Evolutionary conservation across 495 filamentous ascomycete species (phyloP).

Genomic region (Cercophora samala): DNA sequence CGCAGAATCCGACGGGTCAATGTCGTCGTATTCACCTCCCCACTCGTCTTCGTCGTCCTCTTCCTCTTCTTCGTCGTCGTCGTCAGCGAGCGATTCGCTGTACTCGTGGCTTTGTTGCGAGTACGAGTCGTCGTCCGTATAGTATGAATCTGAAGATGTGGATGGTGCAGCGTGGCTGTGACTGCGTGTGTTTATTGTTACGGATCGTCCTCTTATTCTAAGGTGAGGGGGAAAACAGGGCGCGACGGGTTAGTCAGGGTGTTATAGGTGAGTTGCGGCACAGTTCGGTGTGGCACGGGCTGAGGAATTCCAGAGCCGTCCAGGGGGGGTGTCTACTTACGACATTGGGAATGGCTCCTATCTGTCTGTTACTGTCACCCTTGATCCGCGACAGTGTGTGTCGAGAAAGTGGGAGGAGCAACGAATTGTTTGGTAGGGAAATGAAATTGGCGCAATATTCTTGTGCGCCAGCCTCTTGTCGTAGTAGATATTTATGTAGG

Average conservation of each 20-base stretch:
- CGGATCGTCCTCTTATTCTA: conserved; percentile 39
- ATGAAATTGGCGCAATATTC: not conserved
- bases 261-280: conserved; percentile 20
- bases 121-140: conserved; percentile 31
- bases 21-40: conserved; percentile 54
- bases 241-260: conserved; percentile 18
- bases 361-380: conserved; percentile 29
- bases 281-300: conserved; percentile 15
- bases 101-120: conserved; percentile 31
- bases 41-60: conserved; percentile 56
- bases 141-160: conserved; percentile 26
- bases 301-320: conserved; percentile 10
- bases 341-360: conserved; percentile 46
- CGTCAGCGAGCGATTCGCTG: conserved; percentile 49
- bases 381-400: conserved; percentile 42
- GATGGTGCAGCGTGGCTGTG: conserved; percentile 43
- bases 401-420: conserved; percentile 39
- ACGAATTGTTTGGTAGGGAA: conserved; percentile 22
- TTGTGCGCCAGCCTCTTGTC: not conserved
- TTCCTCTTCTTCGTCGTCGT: conserved; percentile 46
- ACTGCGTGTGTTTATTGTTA: conserved; percentile 37
- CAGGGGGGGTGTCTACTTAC: conserved; percentile 35
- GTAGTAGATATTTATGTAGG: too few relatives aligned
- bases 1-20: conserved; percentile 81
- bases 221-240: conserved; percentile 24